Evolutionary conservation across 805 yeast genomes (phyloP).

Genomic region (Schwanniomyces sp.): DNA sequence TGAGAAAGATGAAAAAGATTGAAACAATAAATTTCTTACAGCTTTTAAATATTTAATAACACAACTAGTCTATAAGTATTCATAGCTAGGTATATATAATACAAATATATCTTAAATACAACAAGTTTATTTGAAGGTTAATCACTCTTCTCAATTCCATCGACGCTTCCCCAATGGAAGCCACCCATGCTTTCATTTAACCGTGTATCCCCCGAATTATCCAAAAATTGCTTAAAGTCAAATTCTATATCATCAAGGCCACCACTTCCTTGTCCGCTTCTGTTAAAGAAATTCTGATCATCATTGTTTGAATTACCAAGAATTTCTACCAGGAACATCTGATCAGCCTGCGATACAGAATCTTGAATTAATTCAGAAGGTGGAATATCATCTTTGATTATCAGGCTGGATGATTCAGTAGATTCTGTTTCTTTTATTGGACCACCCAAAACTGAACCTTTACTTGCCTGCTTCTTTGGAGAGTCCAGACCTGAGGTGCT

Average conservation of each 20-base stretch:
- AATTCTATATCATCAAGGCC: constrained; percentile 45
- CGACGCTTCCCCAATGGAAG: constrained; percentile 42
- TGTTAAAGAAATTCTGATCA: constrained; percentile 21
- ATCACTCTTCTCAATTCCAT: constrained; percentile 24
- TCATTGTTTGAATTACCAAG: constrained; percentile 18
- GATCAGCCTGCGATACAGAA: constrained; percentile 22
- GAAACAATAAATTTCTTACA: too few species aligned
- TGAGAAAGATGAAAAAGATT: too few species aligned
- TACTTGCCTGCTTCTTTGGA: constrained; percentile 29
- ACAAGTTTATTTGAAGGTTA: background rate
- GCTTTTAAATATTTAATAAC: background rate
- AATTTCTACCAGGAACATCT: constrained; percentile 36
- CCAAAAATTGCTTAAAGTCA: constrained; percentile 43
- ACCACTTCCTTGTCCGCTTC: constrained; percentile 15
- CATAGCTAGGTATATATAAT: background rate
- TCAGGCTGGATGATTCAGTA: constrained; percentile 24
- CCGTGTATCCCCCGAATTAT: constrained; percentile 28
- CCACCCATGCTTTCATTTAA: constrained; percentile 35
- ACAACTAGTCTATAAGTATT: background rate
- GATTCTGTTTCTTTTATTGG: constrained; percentile 22
- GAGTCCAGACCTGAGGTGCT: constrained; percentile 27
- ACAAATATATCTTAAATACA: background rate
- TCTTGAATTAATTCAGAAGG: constrained; percentile 10
- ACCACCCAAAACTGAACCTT: constrained; percentile 6
- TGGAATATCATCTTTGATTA: constrained; percentile 17